A percentile compares a stretch with the other conserved stretches of the same genome.
Conservation (phyloP, 2,329 filamentous ascomycete genomes). For the Phyllosticta citribraziliensis region DNA sequence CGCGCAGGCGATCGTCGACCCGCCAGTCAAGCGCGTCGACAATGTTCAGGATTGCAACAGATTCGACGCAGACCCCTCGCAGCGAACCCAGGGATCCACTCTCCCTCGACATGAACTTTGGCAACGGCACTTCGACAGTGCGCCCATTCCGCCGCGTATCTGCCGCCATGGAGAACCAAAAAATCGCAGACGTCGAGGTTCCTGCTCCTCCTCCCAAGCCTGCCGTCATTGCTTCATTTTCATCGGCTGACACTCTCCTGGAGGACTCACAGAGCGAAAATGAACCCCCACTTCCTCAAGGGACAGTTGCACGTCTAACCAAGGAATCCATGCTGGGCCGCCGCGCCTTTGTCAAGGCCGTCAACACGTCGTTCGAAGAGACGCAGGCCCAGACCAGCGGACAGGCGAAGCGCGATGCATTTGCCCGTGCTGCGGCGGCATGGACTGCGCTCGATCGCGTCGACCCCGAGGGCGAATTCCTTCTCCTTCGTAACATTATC, state of each 20-base stretch:
- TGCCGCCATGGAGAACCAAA: slow-evolving; percentile 36
- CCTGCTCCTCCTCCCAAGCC: not conserved
- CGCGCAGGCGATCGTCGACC: slow-evolving; percentile 20
- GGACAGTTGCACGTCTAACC: slow-evolving; percentile 25
- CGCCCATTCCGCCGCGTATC: slow-evolving; percentile 86
- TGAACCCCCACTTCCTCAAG: slow-evolving; percentile 41
- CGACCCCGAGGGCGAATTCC: slow-evolving; percentile 83
- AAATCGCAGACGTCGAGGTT: not conserved
- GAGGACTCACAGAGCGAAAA: slow-evolving; percentile 44
- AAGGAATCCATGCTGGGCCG: slow-evolving; percentile 80
- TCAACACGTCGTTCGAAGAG: slow-evolving; percentile 78
- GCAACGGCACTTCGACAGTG: slow-evolving; percentile 85
- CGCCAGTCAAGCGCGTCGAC: slow-evolving; percentile 31
- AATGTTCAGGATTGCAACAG: slow-evolving; percentile 27
- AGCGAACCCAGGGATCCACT: slow-evolving; percentile 60
- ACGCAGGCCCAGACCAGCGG: slow-evolving; percentile 68
- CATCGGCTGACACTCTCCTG: slow-evolving; percentile 5
- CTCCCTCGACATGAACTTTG: slow-evolving; percentile 84
- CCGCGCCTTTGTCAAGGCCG: slow-evolving; percentile 67
- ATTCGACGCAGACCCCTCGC: slow-evolving; percentile 35
- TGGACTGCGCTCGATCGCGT: slow-evolving; percentile 75
- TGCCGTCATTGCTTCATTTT: slow-evolving; percentile 1
- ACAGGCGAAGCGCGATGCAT: slow-evolving; percentile 67
- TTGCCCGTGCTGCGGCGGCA: slow-evolving; percentile 74
- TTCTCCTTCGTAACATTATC: slow-evolving; percentile 69